Percentiles rank a stretch among this genome's conserved stretches.
These are phyloP conservation scores for Ampelocalamus luodianensis DNA, from an alignment of 176 grass and related monocot genomes.

Conservation along the genomic window DNA sequence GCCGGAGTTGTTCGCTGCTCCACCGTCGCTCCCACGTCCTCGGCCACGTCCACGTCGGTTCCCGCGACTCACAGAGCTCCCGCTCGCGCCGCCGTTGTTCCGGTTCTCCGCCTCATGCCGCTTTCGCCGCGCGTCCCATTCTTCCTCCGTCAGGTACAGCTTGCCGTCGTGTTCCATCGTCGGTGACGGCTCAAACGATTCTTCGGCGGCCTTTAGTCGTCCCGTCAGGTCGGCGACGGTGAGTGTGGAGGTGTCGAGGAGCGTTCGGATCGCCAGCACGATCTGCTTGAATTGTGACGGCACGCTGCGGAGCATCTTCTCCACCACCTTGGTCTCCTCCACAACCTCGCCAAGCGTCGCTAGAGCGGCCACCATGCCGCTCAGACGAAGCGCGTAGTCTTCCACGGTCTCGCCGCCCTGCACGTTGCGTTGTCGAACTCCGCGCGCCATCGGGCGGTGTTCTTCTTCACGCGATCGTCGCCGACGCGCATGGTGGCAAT, in stretches of 20 bases:
- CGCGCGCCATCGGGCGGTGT: no score
- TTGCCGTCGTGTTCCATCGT: background rate
- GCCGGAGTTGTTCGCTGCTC: background rate
- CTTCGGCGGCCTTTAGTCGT: background rate
- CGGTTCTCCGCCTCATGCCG: background rate
- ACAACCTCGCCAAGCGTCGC: background rate
- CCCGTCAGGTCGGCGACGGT: background rate
- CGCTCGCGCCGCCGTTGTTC: accelerated
- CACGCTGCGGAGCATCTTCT: background rate
- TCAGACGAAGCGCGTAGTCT: accelerated
- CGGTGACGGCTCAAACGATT: accelerated
- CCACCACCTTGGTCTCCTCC: background rate
- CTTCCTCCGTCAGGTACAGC: background rate
- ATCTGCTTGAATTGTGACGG: background rate
- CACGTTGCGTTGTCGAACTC: background rate
- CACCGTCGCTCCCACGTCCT: accelerated
- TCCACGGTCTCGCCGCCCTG: background rate
- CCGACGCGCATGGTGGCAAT: no score
- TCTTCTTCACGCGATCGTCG: background rate
- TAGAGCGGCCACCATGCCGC: background rate
- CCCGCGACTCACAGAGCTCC: accelerated
- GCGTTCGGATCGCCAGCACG: background rate
- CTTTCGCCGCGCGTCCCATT: background rate
- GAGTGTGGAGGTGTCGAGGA: background rate
- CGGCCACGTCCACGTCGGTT: background rate